A percentile compares a stretch with the other conserved stretches of the same genome.
phyloP scores from a whole-genome alignment of 73 alveolate genomes.

The Paraurostyla sp. region DNA sequence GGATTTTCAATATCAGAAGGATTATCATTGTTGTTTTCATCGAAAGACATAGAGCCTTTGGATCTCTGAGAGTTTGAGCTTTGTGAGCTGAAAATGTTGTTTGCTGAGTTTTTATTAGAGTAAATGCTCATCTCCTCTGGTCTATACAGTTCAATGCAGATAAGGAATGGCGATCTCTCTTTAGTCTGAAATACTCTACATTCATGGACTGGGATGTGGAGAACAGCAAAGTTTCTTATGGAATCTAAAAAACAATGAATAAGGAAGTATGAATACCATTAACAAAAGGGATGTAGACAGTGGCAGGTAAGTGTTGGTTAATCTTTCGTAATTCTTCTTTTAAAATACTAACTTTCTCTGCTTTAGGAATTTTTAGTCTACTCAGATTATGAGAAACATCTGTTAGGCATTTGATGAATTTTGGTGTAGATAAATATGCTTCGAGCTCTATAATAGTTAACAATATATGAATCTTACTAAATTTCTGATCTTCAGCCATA shows the following conservation, averaged over 20 bases:
- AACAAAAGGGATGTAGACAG: conserved; percentile 82
- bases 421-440: conserved; percentile 75
- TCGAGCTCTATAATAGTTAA: background rate
- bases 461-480: background rate
- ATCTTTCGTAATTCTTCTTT: conserved; percentile 59
- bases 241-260: conserved; percentile 19
- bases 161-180: conserved; percentile 85
- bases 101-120: conserved; percentile 5
- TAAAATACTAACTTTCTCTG: conserved; percentile 63
- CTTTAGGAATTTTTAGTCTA: conserved; percentile 68
- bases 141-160: conserved; percentile 84
- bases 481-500: background rate
- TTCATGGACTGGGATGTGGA: conserved; percentile 82
- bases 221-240: conserved; percentile 81
- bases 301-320: conserved; percentile 75
- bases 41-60: background rate
- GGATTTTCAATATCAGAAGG: background rate
- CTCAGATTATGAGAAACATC: conserved; percentile 76
- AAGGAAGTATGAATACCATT: conserved; percentile 1
- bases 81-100: conserved; percentile 21
- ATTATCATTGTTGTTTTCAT: background rate
- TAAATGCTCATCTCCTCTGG: conserved; percentile 77
- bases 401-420: conserved; percentile 74
- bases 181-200: conserved; percentile 85
- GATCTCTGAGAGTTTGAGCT: conserved; percentile 36